Evolutionary conservation across 192 early-diverging fungal species (phyloP).

Genomic region (Backusella sp.): DNA sequence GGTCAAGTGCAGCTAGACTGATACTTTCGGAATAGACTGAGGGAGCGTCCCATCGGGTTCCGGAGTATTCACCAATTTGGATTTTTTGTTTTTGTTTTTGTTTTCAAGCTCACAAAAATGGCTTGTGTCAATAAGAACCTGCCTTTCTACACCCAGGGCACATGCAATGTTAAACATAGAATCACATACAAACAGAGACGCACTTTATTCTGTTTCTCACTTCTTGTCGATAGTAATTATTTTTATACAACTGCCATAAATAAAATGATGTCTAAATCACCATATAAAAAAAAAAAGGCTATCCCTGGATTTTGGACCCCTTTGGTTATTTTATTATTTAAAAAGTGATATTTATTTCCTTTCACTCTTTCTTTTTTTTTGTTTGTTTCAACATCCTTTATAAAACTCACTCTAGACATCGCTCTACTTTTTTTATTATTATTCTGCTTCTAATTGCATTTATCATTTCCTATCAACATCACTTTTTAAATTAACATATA

Average conservation of each 20-base stretch:
- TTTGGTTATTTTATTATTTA: conserved; percentile 6
- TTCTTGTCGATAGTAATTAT: conserved; percentile 7
- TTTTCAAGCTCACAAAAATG: conserved; percentile 8
- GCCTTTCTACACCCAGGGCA: background rate
- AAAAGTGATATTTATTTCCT: background rate
- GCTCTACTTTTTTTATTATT: background rate
- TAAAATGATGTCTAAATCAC: background rate
- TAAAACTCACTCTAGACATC: background rate
- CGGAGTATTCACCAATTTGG: conserved; percentile 14
- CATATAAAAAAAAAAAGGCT: background rate
- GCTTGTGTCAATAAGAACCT: conserved; percentile 9
- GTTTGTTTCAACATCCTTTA: background rate
- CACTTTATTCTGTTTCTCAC: background rate
- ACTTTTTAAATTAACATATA: background rate
- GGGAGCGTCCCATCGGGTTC: conserved; percentile 1
- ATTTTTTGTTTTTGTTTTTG: background rate
- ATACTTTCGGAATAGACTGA: conserved; percentile 10
- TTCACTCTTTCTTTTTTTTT: background rate
- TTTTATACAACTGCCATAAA: background rate
- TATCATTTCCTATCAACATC: background rate
- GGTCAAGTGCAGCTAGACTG: background rate
- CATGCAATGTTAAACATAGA: conserved; percentile 9
- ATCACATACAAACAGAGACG: conserved; percentile 1
- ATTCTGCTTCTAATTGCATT: background rate
- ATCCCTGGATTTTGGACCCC: background rate